phyloP scores from a whole-genome alignment of 2,329 filamentous ascomycete species.

The Plenodomus tracheiphilus region DNA sequence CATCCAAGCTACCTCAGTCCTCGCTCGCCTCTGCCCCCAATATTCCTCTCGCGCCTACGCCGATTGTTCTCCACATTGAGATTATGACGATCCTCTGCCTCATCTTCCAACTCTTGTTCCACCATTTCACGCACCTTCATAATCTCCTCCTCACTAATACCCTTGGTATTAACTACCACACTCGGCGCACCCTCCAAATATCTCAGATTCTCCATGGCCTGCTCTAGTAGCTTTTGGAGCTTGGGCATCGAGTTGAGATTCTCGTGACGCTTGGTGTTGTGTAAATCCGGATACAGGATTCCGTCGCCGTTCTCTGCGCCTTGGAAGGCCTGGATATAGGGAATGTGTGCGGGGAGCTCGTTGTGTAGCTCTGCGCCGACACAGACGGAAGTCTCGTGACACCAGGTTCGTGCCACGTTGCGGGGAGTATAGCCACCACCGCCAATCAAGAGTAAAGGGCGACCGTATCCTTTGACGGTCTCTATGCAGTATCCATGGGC shows the following conservation, averaged over 20 bases:
- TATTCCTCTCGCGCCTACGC: constrained; percentile 49
- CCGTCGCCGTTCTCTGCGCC: constrained; percentile 71
- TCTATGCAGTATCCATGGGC: constrained; percentile 90
- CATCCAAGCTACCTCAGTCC: constrained; percentile 18
- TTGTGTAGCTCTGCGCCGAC: constrained; percentile 73
- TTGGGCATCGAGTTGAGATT: constrained; percentile 82
- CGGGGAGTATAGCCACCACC: constrained; percentile 95
- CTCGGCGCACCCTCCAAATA: constrained; percentile 86
- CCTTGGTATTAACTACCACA: constrained; percentile 70
- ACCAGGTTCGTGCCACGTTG: constrained; percentile 96
- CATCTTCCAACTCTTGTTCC: constrained; percentile 68
- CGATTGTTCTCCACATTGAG: constrained; percentile 58
- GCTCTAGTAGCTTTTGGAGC: constrained; percentile 73
- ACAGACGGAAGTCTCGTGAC: constrained; percentile 91
- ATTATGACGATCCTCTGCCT: constrained; percentile 61
- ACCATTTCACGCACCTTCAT: constrained; percentile 66
- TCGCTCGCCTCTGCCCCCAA: constrained; percentile 50
- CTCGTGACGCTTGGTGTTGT: constrained; percentile 70
- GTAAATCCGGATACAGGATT: constrained; percentile 84
- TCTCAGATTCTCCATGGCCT: constrained; percentile 81
- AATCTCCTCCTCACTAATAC: constrained; percentile 71
- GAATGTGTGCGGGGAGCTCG: constrained; percentile 76
- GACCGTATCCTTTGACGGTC: constrained; percentile 77
- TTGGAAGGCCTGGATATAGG: constrained; percentile 82
- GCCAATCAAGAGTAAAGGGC: constrained; percentile 88